phyloP scores from a whole-genome alignment of 768 basidiomycete genomes.

The Boletus coccyginus region DNA sequence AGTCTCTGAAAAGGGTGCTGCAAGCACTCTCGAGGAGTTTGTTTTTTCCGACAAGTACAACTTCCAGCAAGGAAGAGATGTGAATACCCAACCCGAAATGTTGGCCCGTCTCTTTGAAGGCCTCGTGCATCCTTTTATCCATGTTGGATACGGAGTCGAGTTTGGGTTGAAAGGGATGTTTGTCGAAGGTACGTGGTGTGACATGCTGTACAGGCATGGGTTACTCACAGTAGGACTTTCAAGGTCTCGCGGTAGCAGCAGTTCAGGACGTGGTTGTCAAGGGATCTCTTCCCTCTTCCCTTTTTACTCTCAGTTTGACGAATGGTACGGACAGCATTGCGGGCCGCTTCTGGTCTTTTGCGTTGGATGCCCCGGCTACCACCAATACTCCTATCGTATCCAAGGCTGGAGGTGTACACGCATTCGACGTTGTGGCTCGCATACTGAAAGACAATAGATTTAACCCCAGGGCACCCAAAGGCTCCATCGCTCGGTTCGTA shows the following conservation, averaged over 20 bases:
- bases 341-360: constrained; percentile 3
- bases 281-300: constrained; percentile 29
- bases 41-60: constrained; percentile 33
- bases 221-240: background rate
- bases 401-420: constrained; percentile 19
- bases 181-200: constrained; percentile 48
- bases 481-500: constrained; percentile 22
- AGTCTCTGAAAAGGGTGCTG: constrained; percentile 16
- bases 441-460: constrained; percentile 48
- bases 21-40: constrained; percentile 24
- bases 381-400: background rate
- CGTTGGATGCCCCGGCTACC: background rate
- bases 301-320: constrained; percentile 3
- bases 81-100: constrained; percentile 45
- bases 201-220: background rate
- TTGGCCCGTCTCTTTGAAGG: constrained; percentile 47
- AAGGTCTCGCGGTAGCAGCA: constrained; percentile 27
- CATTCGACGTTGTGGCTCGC: constrained; percentile 50
- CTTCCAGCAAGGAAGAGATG: constrained; percentile 12
- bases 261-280: constrained; percentile 32
- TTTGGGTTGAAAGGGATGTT: constrained; percentile 61
- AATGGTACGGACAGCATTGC: background rate
- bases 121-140: constrained; percentile 61
- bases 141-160: constrained; percentile 59
- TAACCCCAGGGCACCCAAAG: background rate